Conservation (phyloP, 2,329 filamentous ascomycete genomes). For the Xylariaceae sp. region DNA sequence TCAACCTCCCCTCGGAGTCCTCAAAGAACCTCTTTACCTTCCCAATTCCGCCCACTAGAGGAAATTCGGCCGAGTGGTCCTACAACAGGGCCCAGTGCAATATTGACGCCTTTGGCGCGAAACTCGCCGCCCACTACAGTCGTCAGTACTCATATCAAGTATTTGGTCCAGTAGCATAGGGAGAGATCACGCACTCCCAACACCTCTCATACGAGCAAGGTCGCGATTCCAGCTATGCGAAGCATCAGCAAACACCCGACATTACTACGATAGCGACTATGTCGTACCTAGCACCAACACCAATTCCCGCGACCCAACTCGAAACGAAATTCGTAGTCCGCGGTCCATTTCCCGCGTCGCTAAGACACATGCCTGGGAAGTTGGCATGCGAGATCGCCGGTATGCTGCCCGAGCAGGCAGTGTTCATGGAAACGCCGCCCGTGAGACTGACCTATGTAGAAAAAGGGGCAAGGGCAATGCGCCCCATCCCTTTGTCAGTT, state of each 20-base stretch:
- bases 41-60: constrained; percentile 60
- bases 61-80: constrained; percentile 59
- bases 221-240: constrained; percentile 59
- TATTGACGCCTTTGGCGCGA: constrained; percentile 69
- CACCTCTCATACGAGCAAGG: constrained; percentile 61
- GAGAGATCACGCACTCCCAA: constrained; percentile 46
- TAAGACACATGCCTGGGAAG: constrained; percentile 39
- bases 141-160: not conserved
- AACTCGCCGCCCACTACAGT: constrained; percentile 64
- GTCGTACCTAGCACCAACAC: constrained; percentile 44
- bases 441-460: constrained; percentile 33
- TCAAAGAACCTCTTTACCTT: constrained; percentile 36
- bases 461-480: not conserved
- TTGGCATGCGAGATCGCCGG: constrained; percentile 35
- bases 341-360: constrained; percentile 31
- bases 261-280: not conserved
- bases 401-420: constrained; percentile 40
- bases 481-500: not conserved
- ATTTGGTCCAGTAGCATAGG: not conserved
- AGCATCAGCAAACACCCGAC: not conserved
- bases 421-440: constrained; percentile 28
- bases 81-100: constrained; percentile 72
- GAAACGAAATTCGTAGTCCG: constrained; percentile 38
- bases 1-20: not conserved
- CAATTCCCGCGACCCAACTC: constrained; percentile 50